Base-by-base conservation (phyloP, 2,329 filamentous ascomycete genomes). In the Aspergillus piperis region DNA sequence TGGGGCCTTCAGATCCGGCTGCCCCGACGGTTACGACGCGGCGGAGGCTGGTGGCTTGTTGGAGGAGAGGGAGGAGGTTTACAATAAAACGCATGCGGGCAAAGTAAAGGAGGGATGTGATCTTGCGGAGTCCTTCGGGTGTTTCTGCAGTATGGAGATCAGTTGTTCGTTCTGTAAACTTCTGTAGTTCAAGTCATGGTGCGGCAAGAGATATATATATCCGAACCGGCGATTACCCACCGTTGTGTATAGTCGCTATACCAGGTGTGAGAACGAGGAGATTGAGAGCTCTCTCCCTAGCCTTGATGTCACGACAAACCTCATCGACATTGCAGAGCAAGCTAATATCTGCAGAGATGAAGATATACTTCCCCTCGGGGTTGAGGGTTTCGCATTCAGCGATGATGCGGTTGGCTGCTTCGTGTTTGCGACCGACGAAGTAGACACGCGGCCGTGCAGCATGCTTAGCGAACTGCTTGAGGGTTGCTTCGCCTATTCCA, bases 61-160 rank as follows among this genome's bases (percentile, higher is more conserved):
- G 75, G 2, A 89, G 75, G 0, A 82, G 78, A 0, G 86, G 86
- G 7, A 88, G 80, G 0, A 89, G 79, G 58, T 86, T 84, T 51
- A 78, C 58, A 11, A 83, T 78, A 64, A 88, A 83, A 38, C 84
- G 83, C 59, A 82, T 78, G 19, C 86, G 85, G 5, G 82, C 78
- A 71, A 88, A 87, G 72, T 83, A 84, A 13, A 76, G 74, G n/a
- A 88, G 75, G 6, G 82, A 77, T 15, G 80, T 77, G 23, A 81
- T 76, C 25, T 79, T 75, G 58, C 84, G 80, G 1, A 89, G 75
- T 2, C 82, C 83, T 70, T 90, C 87, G 0, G 74, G 54, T 0
- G 85, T 87, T 60, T 49, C 44, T 42, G 27, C 42, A 8, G 32
- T 13, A 36, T 36, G 15, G 32, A 36, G 2, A 36, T 36, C 32